Evolutionary conservation across 306 rosid genomes (phyloP).

Genomic region (Castanea mollissima): DNA sequence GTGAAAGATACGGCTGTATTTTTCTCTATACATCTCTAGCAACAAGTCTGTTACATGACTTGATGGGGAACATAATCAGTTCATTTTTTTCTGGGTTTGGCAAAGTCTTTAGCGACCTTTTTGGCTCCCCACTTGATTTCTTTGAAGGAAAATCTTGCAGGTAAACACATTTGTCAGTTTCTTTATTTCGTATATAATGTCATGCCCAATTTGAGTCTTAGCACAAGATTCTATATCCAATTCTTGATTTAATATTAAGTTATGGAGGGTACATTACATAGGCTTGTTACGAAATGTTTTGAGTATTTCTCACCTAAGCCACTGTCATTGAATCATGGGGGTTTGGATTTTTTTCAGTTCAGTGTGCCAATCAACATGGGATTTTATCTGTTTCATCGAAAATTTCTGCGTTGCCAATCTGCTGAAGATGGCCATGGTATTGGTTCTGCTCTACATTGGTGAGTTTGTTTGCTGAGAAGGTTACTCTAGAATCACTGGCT

Average conservation of each 20-base stretch:
- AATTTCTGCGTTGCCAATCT: slow-evolving; percentile 61
- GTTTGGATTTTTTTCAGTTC: slow-evolving; percentile 41
- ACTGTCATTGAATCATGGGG: neutral
- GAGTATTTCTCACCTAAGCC: neutral
- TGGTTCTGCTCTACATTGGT: slow-evolving; percentile 62
- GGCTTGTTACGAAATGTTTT: neutral
- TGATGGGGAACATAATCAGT: slow-evolving; percentile 54
- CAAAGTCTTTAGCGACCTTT: slow-evolving; percentile 38
- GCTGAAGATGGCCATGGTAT: slow-evolving; percentile 47
- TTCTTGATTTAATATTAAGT: neutral
- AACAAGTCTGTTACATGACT: slow-evolving; percentile 1
- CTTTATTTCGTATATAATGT: neutral
- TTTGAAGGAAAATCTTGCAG: slow-evolving; percentile 72
- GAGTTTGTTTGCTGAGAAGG: slow-evolving; percentile 20
- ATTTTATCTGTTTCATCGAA: slow-evolving; percentile 58
- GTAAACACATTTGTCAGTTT: slow-evolving; percentile 23
- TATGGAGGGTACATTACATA: neutral
- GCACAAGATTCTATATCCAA: neutral
- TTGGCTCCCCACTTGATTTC: slow-evolving; percentile 56
- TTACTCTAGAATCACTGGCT: neutral
- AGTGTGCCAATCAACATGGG: slow-evolving; percentile 71
- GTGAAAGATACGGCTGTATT: neutral
- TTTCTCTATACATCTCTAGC: neutral
- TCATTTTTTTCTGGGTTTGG: slow-evolving; percentile 53
- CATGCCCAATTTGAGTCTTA: neutral